Base-by-base conservation (phyloP, 1,284 basidiomycete genomes). In the Irpex sp. region DNA sequence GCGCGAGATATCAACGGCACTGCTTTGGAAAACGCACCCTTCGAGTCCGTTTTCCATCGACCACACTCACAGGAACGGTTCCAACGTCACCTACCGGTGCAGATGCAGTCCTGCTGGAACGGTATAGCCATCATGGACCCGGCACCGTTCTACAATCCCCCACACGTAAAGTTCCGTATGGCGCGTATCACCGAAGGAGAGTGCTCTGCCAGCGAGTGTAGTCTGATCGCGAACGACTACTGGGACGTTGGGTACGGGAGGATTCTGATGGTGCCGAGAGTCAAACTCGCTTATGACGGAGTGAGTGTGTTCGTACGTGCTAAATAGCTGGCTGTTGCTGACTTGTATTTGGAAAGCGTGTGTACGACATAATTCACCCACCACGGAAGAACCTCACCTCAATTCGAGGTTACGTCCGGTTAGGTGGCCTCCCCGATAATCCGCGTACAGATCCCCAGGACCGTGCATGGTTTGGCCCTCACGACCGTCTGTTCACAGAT, bases 101-200 rank as follows among this genome's bases (percentile, higher is more conserved):
- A 98, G 76, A 94, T 97, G 21, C 95, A 97, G 78, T 92, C 91
- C 3, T 98, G 95, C 78, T 97, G 95, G 95, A 97, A 97, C 75
- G 95, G 95, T 43, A 90, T 97, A 67, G 95, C 95, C 19, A 81
- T 98, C 2, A 83, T 97, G 57, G 95, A 97, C 75, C 94, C 95
- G 0, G 94, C 89, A 6, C 95, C 95, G 2, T 91, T 97, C 77
- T 98, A 98, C 77, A 82, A 83, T 1, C 89, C 92, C 1, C 92
- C 94, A 3, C 92, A 93, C 69, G 91, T 97, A 61, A 84, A 87
- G 64, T 98, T 98, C 85, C 84, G 95, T 53, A 97, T 98, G 95
- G 95, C 95, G 4, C 82, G 82, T 59, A 84, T 91, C 60, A 81
- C 81, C 6, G 90, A 95, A 35, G 87, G 87, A 60, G 95, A 98